These are phyloP conservation scores for Lecanicillium sp. DNA, from an alignment of 2,329 filamentous ascomycete genomes.

Conservation along the genomic window DNA sequence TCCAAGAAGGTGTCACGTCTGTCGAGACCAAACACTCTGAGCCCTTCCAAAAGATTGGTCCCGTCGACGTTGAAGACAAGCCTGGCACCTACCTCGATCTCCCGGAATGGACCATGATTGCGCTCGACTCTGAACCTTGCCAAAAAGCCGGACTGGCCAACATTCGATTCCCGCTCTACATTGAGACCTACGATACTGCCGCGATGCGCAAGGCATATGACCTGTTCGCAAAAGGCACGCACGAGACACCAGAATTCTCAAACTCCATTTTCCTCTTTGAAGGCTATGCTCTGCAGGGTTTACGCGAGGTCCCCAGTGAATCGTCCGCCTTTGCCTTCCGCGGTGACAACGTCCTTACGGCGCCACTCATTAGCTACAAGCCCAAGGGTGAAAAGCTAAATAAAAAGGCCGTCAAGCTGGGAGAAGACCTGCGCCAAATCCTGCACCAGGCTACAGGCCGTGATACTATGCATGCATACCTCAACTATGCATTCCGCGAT, in stretches of 20 bases:
- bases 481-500: constrained; percentile 39
- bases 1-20: constrained; percentile 31
- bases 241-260: constrained; percentile 17
- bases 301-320: constrained; percentile 24
- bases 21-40: constrained; percentile 30
- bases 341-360: constrained; percentile 30
- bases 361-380: constrained; percentile 26
- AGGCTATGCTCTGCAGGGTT: constrained; percentile 37
- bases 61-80: constrained; percentile 20
- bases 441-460: constrained; percentile 24
- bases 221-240: constrained; percentile 21
- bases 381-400: constrained; percentile 22
- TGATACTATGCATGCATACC: constrained; percentile 27
- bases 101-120: constrained; percentile 32
- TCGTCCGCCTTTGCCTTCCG: constrained; percentile 39
- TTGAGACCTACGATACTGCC: constrained; percentile 26
- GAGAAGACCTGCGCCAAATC: constrained; percentile 27
- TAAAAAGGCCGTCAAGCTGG: constrained; percentile 21
- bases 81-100: constrained; percentile 37
- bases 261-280: constrained; percentile 31
- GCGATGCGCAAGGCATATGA: constrained; percentile 22
- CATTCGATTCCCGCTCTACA: constrained; percentile 35
- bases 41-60: constrained; percentile 33
- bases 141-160: constrained; percentile 31
- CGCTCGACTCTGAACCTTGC: constrained; percentile 26